Base-by-base conservation (phyloP, 768 basidiomycete species). In the Mycena maculata region DNA sequence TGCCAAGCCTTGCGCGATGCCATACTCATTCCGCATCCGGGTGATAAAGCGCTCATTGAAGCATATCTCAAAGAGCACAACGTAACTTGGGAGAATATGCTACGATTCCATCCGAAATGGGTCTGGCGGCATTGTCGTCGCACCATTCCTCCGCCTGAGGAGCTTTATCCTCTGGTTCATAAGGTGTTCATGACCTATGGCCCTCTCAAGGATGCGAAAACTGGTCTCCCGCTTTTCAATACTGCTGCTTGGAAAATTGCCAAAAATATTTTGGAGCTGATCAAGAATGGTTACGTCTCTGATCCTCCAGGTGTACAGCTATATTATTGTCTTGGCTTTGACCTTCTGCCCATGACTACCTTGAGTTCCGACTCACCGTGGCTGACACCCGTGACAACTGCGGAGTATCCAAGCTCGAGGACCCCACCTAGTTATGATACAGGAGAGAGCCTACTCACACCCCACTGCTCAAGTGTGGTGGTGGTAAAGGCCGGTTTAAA, bases 121-220 rank as follows among this genome's bases (percentile, higher is more conserved):
- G 33, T 60, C 2, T 60, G 59, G 59, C 49, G 48, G 0, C 59
- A 33, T n/a, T 60, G 47, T 42, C 36, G 38, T 25, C 67, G 71
- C 0, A 68, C 70, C 16, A 77, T 83, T 28, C 79, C 81, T 12
- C 77, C 79, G 5, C 71, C 80, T 1, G 67, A 80, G 23, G 56
- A 68, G 9, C 74, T 82, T 12, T 72, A 76, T 45, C 67, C 63
- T 8, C 54, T 71, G 13, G 76, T 82, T 28, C 11, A 53, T 0
- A 36, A 70, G 0, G 74, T 82, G 3, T 79, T 82, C 48, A 22
- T 50, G 1, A 75, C 67, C 22, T 82, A 73, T 71, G 80, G 80
- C 0, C 76, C 80, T 9, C 58, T 83, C 9, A 74, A 76, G 47
- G 80, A 82, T 72, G 56, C 76, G 0, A 69, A 58, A 12, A 74